Base-by-base conservation (phyloP, 2,329 filamentous ascomycete species). In the Verticillium longisporum region DNA sequence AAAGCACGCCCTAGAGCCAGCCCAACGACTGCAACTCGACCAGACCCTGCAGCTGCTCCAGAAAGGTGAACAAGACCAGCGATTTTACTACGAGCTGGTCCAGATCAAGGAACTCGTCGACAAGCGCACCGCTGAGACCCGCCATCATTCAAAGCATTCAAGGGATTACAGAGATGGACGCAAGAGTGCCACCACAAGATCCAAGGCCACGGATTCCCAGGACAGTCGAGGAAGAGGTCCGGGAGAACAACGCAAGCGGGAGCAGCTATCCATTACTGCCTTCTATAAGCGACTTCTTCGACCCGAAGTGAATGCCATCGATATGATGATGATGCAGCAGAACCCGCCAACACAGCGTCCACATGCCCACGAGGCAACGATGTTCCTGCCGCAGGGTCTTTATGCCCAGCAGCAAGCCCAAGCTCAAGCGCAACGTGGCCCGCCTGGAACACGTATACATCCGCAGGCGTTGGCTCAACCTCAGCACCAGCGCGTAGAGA, bases 261-360 rank as follows among this genome's bases (percentile, higher is more conserved):
- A 81, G 64, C 73, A 74, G 10, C 64, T 74, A 9, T 75, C 75
- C 10, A 68, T 83, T 53, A 80, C 73, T 1, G 76, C 74, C 11
- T 83, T 80, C 67, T 83, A 79, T 66, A 78, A 75, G 64, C 71
- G 75, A 9, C 69, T 69, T 3, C 79, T 78, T 1, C 71, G 68
- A 26, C 63, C 64, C 1, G 69, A 69, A 1, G 72, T 72, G 6
- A 67, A 75, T 60, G 67, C 68, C 50, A 53, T 71, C 59, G 65
- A 60, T 33, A 69, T 74, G 65, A 63, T 70, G 18, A 21, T 21
- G 13, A 34, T 13, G 10, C 26, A 55, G 54, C 26, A 21, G 26
- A 18, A 15, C 7, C 37, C 54, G 57, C 61, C 55, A 38, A 54
- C 45, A 62, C 37, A 60, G 32, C 21, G 60, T 58, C 21, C 38